Evolutionary conservation across 2,329 filamentous ascomycete genomes (phyloP).

Genomic region (Diplodia intermedia): DNA sequence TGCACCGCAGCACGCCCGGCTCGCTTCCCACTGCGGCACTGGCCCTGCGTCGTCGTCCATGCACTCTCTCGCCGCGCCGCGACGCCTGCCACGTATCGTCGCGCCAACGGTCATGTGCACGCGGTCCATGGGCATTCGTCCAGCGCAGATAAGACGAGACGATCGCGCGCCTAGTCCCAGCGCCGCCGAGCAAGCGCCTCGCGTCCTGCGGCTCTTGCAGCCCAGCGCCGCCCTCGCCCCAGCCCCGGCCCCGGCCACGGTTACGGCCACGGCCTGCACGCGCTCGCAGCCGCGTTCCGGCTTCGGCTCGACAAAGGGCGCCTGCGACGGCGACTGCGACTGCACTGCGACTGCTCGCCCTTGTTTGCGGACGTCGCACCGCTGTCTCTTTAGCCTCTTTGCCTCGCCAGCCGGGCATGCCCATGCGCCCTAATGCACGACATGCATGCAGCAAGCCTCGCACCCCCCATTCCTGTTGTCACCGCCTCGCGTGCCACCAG

Average conservation of each 20-base stretch:
- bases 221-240: background rate
- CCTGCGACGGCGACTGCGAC: background rate
- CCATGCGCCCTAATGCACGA: slow-evolving; percentile 31
- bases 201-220: slow-evolving; percentile 32
- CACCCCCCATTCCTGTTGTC: slow-evolving; percentile 16
- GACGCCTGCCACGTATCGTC: slow-evolving; percentile 27
- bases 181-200: slow-evolving; percentile 24
- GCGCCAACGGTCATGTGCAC: slow-evolving; percentile 17
- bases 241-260: slow-evolving; percentile 8
- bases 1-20: background rate
- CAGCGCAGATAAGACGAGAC: slow-evolving; percentile 30
- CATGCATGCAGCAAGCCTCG: slow-evolving; percentile 28
- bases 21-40: slow-evolving; percentile 14
- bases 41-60: slow-evolving; percentile 15
- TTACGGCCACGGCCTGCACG: background rate
- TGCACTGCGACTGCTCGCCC: background rate
- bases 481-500: slow-evolving; percentile 24
- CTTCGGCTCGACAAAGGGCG: slow-evolving; percentile 20
- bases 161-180: slow-evolving; percentile 26
- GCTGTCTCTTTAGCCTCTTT: background rate
- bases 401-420: slow-evolving; percentile 8
- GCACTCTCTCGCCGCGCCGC: slow-evolving; percentile 1
- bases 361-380: slow-evolving; percentile 24
- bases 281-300: slow-evolving; percentile 15
- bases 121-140: slow-evolving; percentile 13